Conservation (phyloP, 495 filamentous ascomycete genomes). For the Aspergillus avenaceus region DNA sequence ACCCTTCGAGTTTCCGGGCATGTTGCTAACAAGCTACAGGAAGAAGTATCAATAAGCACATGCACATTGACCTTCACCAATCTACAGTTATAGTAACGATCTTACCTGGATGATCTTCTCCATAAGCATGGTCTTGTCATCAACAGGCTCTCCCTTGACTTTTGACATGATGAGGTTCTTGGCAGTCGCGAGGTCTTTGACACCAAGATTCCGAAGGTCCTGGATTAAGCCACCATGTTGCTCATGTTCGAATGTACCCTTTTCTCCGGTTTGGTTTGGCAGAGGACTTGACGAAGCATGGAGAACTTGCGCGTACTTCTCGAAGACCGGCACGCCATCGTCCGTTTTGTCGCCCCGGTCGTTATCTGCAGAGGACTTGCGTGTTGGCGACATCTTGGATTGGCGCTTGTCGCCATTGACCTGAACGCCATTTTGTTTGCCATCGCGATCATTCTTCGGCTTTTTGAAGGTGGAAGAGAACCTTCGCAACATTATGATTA, state of each 20-base stretch:
- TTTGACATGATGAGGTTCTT: constrained; percentile 50
- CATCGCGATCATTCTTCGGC: constrained; percentile 40
- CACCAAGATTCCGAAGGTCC: constrained; percentile 60
- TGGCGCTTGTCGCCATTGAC: constrained; percentile 33
- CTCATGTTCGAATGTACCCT: constrained; percentile 49
- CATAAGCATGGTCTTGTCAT: constrained; percentile 81
- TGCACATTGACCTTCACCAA: neutral
- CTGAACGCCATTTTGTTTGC: constrained; percentile 32
- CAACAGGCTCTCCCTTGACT: constrained; percentile 50
- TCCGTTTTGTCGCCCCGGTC: constrained; percentile 32
- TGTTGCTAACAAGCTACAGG: constrained; percentile 55
- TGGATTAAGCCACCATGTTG: constrained; percentile 53
- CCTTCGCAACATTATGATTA: constrained; percentile 44
- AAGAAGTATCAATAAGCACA: neutral
- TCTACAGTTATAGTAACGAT: neutral
- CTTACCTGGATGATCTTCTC: constrained; percentile 66
- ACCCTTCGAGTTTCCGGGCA: constrained; percentile 59
- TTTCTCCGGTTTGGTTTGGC: constrained; percentile 63
- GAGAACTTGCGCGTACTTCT: constrained; percentile 60
- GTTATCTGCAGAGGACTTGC: constrained; percentile 29
- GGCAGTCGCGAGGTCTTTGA: constrained; percentile 54
- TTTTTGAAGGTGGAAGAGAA: constrained; percentile 51
- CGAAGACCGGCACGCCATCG: constrained; percentile 50
- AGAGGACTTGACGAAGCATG: constrained; percentile 61
- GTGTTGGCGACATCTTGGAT: constrained; percentile 31